phyloP scores from a whole-genome alignment of 768 basidiomycete genomes.

The Coprinellus micaceus region DNA sequence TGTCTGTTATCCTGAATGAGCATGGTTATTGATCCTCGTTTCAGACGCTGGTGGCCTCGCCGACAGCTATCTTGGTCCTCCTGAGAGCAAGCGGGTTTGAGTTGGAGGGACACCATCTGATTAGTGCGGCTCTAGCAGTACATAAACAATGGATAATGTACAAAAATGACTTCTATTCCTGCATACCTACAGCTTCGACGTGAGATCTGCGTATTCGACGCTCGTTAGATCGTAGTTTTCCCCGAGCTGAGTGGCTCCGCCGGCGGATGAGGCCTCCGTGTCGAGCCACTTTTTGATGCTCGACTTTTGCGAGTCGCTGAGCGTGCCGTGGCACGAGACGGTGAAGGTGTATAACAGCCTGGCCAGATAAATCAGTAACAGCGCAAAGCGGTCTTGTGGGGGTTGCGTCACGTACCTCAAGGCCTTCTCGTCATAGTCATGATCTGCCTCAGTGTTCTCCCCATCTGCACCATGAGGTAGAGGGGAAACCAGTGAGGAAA shows the following conservation, averaged over 20 bases:
- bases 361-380: neutral
- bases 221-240: conserved; percentile 27
- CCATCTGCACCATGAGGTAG: conserved; percentile 67
- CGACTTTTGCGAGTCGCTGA: conserved; percentile 25
- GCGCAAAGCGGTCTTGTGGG: no score
- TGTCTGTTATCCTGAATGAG: neutral
- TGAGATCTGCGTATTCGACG: neutral
- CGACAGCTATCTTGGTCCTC: conserved; percentile 60
- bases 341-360: conserved; percentile 55
- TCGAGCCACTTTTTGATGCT: conserved; percentile 28
- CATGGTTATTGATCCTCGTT: neutral
- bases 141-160: no score
- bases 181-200: neutral
- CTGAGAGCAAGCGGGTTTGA: conserved; percentile 45
- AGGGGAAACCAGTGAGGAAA: conserved; percentile 52
- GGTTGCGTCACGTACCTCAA: conserved; percentile 53
- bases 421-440: conserved; percentile 64
- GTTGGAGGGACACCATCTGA: no score
- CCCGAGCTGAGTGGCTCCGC: conserved; percentile 17
- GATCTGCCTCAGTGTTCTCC: conserved; percentile 52
- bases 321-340: conserved; percentile 33
- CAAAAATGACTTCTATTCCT: neutral
- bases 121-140: no score
- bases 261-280: conserved; percentile 15
- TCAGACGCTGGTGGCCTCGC: conserved; percentile 54